These are phyloP conservation scores for Lantana camara DNA, from an alignment of 257 asterid species.

Conservation along the genomic window DNA sequence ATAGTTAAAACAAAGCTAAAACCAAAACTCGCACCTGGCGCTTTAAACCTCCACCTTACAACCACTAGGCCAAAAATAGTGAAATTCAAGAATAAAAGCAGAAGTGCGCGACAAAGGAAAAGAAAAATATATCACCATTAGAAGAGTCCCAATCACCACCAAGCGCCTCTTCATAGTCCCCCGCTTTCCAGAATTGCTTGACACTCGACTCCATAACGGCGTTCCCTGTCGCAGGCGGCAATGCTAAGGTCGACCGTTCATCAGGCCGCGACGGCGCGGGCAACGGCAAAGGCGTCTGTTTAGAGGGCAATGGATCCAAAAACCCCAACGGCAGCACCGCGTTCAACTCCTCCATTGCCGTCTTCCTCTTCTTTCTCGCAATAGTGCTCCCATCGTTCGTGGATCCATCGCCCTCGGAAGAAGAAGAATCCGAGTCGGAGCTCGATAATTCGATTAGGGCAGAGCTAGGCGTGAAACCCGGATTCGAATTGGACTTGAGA, in stretches of 20 bases:
- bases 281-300: constrained; percentile 31
- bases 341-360: constrained; percentile 25
- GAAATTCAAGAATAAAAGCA: constrained; percentile 1
- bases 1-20: background rate
- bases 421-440: constrained; percentile 41
- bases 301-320: constrained; percentile 68
- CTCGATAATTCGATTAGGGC: constrained; percentile 40
- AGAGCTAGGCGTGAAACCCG: constrained; percentile 3
- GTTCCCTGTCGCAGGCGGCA: constrained; percentile 25
- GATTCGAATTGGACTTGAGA: background rate
- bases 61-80: background rate
- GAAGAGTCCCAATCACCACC: constrained; percentile 45
- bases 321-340: constrained; percentile 75
- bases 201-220: constrained; percentile 20
- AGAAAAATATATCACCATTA: constrained; percentile 37
- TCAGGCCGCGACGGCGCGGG: constrained; percentile 30
- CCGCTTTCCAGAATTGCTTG: constrained; percentile 98
- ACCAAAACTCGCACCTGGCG: background rate
- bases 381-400: background rate
- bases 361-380: constrained; percentile 52
- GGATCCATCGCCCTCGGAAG: constrained; percentile 25
- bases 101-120: constrained; percentile 16
- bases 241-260: constrained; percentile 32
- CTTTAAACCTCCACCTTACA: background rate
- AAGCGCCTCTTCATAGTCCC: constrained; percentile 66